phyloP scores from a whole-genome alignment of 2,329 filamentous ascomycete species.

The Xylariomycetidae sp. region DNA sequence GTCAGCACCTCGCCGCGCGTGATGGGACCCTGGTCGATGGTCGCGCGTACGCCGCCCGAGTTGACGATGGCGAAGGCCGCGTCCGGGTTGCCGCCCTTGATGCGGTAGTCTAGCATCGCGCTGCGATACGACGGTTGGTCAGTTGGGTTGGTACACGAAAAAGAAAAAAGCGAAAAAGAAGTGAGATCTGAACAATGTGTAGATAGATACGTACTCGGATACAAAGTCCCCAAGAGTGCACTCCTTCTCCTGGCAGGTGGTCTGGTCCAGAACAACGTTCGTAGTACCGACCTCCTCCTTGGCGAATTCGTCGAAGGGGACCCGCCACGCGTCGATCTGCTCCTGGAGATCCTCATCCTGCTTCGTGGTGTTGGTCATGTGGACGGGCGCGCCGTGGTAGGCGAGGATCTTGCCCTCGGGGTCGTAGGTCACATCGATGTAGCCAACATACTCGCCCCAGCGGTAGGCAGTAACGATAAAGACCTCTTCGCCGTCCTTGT shows the following conservation, averaged over 20 bases:
- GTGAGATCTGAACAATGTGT: no score
- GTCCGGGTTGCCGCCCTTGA: constrained; percentile 39
- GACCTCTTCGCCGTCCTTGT: constrained; percentile 60
- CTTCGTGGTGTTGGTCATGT: constrained; percentile 56
- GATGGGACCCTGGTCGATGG: constrained; percentile 56
- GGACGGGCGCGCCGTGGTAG: constrained; percentile 61
- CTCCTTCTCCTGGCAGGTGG: constrained; percentile 52
- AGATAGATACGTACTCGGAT: constrained; percentile 37
- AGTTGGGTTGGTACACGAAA: constrained; percentile 12
- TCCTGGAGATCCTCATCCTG: constrained; percentile 53
- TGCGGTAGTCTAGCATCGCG: constrained; percentile 58
- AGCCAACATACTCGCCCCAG: constrained; percentile 65
- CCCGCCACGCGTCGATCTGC: constrained; percentile 54
- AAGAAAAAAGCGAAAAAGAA: constrained; percentile 3
- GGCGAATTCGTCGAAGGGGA: constrained; percentile 57
- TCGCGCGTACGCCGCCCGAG: constrained; percentile 59
- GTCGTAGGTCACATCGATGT: constrained; percentile 63
- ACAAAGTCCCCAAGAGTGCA: constrained; percentile 55
- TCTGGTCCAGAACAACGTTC: constrained; percentile 54
- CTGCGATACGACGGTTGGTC: constrained; percentile 27
- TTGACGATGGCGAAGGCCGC: constrained; percentile 59
- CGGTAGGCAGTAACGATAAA: constrained; percentile 65
- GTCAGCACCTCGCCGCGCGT: constrained; percentile 61
- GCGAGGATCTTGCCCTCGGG: constrained; percentile 54
- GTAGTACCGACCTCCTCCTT: constrained; percentile 52